These are phyloP conservation scores for Sugiyamaella paludigena DNA, from an alignment of 1,139 yeast species.

Conservation along the genomic window DNA sequence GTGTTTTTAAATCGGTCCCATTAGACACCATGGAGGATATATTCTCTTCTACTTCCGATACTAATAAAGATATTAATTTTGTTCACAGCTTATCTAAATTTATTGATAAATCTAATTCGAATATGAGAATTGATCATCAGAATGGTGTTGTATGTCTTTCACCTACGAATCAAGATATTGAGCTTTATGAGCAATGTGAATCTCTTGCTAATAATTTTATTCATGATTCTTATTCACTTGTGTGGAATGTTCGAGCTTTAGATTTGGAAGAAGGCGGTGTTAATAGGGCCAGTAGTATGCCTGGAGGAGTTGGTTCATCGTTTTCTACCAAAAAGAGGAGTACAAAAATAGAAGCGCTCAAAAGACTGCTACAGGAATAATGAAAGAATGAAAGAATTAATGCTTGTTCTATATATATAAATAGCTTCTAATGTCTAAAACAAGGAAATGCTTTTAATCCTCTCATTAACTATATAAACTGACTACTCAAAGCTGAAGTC, in stretches of 20 bases:
- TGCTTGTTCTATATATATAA: background rate
- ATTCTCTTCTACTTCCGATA: background rate
- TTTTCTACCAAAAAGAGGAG: background rate
- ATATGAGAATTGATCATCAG: conserved; percentile 7
- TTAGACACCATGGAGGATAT: conserved; percentile 15
- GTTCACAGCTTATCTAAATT: conserved; percentile 4
- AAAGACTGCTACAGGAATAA: too few species aligned
- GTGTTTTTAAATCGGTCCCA: conserved; percentile 23
- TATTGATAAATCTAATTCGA: conserved; percentile 6
- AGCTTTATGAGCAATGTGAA: conserved; percentile 1
- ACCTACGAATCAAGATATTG: background rate
- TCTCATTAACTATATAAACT: background rate
- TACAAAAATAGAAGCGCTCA: too few species aligned
- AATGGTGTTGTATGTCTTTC: background rate
- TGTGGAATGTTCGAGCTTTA: conserved; percentile 8
- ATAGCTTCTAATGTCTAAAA: background rate
- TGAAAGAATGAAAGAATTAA: too few species aligned
- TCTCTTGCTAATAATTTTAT: conserved; percentile 1
- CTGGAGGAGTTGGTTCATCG: background rate
- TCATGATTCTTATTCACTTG: conserved; percentile 8
- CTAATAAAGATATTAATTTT: background rate
- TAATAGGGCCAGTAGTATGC: background rate
- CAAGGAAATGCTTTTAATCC: too few species aligned
- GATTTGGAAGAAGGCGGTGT: background rate
- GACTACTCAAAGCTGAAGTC: conserved; percentile 33